Evolutionary conservation across 345 rosid genomes (phyloP), one percentile per base, ranked within the genome.

Genomic region (Cardamine occulta): DNA sequence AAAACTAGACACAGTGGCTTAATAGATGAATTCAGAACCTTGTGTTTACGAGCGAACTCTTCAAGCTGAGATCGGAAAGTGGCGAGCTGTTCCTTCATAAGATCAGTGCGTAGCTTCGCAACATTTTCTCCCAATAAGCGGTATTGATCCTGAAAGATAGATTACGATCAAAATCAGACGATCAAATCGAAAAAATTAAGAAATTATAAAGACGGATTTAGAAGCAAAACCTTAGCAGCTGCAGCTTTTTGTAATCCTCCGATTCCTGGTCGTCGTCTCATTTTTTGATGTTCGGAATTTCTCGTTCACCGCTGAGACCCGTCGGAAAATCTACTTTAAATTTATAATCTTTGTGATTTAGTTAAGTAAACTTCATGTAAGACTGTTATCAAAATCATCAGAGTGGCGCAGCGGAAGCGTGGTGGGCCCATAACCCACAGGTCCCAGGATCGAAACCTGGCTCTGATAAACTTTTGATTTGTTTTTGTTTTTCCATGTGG

Each of bases 341-440:
- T 7, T 15, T n/a, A 42, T 39, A 14, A 42, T 5, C n/a, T 42
- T 42, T 5, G 13, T 9, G 14, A 14, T 0, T 42, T 0, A 0
- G 0, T 14, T 45, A 45, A 48, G 5, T 48, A 48, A 0, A 7
- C 0, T 2, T 48, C 0, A 2, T 7, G 11, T 7, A 8, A 17
- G 1, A 17, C 0, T 0, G 1, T 0, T 0, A 13, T 0, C 51
- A 56, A 42, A 24, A 53, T 4, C 0, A 90, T 88, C 91, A 88
- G 86, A 91, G 91, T 87, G 89, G 89, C 90, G 90, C 90, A 86
- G 92, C 87, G 91, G 87, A 88, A 85, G 91, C 87, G 89, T 86
- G 88, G 87, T 86, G 88, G 90, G 88, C 89, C 91, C 87, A 86
- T 90, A 88, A 86, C 87, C 89, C 89, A 89, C 86, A 87, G 89